Evolutionary conservation across 768 basidiomycete species (phyloP), one percentile per base, ranked within the genome.

Genomic region (Sarcodon aspratus): DNA sequence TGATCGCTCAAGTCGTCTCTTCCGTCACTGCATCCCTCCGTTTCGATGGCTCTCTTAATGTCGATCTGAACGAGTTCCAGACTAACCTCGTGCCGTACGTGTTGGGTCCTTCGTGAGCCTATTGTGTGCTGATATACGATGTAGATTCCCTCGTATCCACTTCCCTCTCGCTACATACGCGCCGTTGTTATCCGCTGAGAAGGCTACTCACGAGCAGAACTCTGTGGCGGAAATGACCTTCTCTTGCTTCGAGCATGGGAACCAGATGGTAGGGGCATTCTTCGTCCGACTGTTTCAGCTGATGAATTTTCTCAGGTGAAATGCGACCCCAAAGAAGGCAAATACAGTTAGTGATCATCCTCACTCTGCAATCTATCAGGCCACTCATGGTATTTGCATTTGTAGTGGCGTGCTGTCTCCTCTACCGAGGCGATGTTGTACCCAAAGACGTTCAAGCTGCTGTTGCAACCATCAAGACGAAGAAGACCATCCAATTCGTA

Each of bases 1-100:
- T 99, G 57, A 98, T 98, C 61, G 94, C 96, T 11, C 96, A 98
- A 63, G 96, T 98, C 55, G 96, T 99, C 53, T 99, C 96, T 8
- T 94, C 93, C 48, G 81, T 98, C 67, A 97, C 95, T 18, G 94
- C 94, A 32, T 97, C 95, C 17, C 78, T 98, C 48, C 88, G 95
- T 52, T 98, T 98, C 67, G 94, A 95, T 59, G 95, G 95, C 21
- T 94, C 92, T 48, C 74, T 98, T 60, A 98, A 98, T 65, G 95
- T 97, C 58, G 95, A 98, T 67, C 67, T 98, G 57, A 91, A 86
- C 66, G 95, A 98, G 69, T 98, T 98, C 78, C 95, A 97, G 73
- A 97, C 94, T 45, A 98, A 98, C 70, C 71, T 97, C 66, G 94
- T 97, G 47, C 94, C 95, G 17, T 27, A 27, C 21, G 21, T 27